phyloP scores from a whole-genome alignment of 2,329 filamentous ascomycete species.

The Calcarisporium arbuscula region DNA sequence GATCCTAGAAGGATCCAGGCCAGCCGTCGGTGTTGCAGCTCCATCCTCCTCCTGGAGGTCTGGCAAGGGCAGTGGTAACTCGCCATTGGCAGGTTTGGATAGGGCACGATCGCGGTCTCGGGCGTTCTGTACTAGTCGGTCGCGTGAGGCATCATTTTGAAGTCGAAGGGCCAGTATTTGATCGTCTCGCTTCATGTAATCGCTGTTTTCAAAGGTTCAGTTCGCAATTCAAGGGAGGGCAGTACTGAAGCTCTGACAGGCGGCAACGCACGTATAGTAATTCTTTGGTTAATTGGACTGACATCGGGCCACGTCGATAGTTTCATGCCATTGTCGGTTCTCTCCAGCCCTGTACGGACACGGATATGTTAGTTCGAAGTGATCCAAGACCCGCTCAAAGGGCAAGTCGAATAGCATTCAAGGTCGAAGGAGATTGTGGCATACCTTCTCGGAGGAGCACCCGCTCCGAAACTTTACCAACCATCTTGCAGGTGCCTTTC shows the following conservation, averaged over 20 bases:
- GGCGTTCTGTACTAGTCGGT: conserved; percentile 75
- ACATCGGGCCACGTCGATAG: conserved; percentile 91
- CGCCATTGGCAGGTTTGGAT: conserved; percentile 65
- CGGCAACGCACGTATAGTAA: conserved; percentile 73
- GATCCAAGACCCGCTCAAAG: too few species aligned
- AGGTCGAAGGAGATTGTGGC: conserved; percentile 18
- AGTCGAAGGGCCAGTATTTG: conserved; percentile 86
- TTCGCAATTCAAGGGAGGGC: conserved; percentile 1
- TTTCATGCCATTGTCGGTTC: conserved; percentile 98
- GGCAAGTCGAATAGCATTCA: too few species aligned
- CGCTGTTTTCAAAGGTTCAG: conserved; percentile 44
- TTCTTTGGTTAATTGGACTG: conserved; percentile 98
- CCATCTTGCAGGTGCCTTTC: conserved; percentile 37
- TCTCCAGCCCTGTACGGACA: conserved; percentile 65
- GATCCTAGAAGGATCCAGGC: conserved; percentile 75
- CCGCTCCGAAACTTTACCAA: conserved; percentile 59
- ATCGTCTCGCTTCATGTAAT: conserved; percentile 97
- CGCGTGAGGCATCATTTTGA: conserved; percentile 79
- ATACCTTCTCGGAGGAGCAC: conserved; percentile 57
- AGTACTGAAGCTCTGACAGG: not conserved
- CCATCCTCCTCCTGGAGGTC: conserved; percentile 54
- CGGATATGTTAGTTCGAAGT: conserved; percentile 15
- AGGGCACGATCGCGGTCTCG: conserved; percentile 83
- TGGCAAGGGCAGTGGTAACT: conserved; percentile 53
- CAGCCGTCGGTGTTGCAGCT: conserved; percentile 49